phyloP scores from a whole-genome alignment of 805 yeast species.

The Kurtzmaniella cleridarum region DNA sequence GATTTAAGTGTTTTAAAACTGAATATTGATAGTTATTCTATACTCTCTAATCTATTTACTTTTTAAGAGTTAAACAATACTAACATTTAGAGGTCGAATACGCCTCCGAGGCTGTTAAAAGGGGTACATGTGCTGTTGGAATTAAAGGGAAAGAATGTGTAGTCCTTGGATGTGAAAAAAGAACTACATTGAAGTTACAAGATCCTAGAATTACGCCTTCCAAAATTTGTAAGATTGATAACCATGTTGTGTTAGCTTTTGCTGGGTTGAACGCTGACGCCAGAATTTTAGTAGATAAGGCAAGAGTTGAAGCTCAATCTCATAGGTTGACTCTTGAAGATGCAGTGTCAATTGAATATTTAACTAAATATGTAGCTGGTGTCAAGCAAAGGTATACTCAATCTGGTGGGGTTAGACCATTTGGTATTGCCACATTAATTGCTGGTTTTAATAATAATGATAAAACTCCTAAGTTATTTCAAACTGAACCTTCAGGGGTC shows the following conservation, averaged over 20 bases:
- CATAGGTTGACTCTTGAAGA: constrained; percentile 93
- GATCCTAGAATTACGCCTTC: constrained; percentile 96
- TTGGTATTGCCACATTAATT: constrained; percentile 90
- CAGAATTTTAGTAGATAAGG: constrained; percentile 87
- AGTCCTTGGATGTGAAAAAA: constrained; percentile 93
- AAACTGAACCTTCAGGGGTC: constrained; percentile 96
- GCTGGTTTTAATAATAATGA: constrained; percentile 94
- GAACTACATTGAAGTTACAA: constrained; percentile 91
- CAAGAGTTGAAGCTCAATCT: constrained; percentile 94
- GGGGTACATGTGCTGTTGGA: constrained; percentile 98
- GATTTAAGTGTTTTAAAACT: too few species aligned
- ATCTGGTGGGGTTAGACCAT: constrained; percentile 97
- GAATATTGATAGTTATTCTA: too few species aligned
- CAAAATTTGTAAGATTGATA: constrained; percentile 86
- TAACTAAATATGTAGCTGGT: constrained; percentile 95
- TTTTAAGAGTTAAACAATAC: constrained; percentile 12
- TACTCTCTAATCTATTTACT: neutral
- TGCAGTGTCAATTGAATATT: constrained; percentile 84
- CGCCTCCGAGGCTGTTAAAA: constrained; percentile 94
- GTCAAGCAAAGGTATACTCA: constrained; percentile 96
- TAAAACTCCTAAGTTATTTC: constrained; percentile 73
- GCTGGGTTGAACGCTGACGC: constrained; percentile 99
- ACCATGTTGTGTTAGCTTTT: constrained; percentile 86
- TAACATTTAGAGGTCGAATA: constrained; percentile 77
- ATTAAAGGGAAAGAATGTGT: constrained; percentile 86